A percentile compares a stretch with the other conserved stretches of the same genome.
Conservation (phyloP, 768 basidiomycete species). For the Tylopilus vinaceipallidus region DNA sequence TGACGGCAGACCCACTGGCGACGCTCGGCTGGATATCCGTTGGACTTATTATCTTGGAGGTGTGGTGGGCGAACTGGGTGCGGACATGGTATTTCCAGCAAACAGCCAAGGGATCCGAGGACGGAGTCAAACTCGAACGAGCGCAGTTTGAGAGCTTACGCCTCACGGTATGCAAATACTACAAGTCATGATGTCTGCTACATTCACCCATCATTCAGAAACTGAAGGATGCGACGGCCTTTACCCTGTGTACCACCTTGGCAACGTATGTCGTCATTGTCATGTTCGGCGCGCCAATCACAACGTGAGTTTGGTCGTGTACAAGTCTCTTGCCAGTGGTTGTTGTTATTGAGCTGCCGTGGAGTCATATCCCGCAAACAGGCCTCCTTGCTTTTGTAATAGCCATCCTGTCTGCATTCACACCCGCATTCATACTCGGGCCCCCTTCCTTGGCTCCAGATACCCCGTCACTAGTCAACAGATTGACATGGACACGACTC, state of each 20-base stretch:
- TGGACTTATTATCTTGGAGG: constrained; percentile 54
- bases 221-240: constrained; percentile 46
- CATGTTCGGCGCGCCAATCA: constrained; percentile 74
- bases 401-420: constrained; percentile 60
- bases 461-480: constrained; percentile 46
- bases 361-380: constrained; percentile 58
- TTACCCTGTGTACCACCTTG: constrained; percentile 51
- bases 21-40: constrained; percentile 58
- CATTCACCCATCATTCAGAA: constrained; percentile 37
- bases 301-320: constrained; percentile 41
- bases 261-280: constrained; percentile 50
- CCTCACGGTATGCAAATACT: constrained; percentile 37
- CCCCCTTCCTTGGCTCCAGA: constrained; percentile 47
- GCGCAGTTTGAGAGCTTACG: constrained; percentile 37
- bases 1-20: constrained; percentile 58
- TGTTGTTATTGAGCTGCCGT: constrained; percentile 1
- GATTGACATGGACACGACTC: constrained; percentile 72
- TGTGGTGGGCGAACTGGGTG: constrained; percentile 74
- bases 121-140: constrained; percentile 43
- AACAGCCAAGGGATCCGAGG: constrained; percentile 38
- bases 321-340: background rate
- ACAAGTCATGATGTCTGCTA: background rate
- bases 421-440: constrained; percentile 71
- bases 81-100: constrained; percentile 54
- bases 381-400: constrained; percentile 67